These are phyloP conservation scores for Aspergillus spinulosporus DNA, from an alignment of 2,329 filamentous ascomycete species.

Conservation along the genomic window DNA sequence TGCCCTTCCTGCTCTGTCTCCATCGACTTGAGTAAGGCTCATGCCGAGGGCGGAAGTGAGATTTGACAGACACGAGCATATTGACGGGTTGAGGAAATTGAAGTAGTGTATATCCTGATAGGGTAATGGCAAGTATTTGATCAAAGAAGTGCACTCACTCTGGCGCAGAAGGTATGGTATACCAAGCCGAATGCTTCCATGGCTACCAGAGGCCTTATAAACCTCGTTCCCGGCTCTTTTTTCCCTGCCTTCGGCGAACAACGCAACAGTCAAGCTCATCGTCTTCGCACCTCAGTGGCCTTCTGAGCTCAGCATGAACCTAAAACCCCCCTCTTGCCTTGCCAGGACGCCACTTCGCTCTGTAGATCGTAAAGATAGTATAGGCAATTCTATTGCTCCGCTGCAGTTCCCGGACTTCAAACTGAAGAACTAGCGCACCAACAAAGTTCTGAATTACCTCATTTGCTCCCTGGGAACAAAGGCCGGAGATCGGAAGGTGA, in stretches of 20 bases:
- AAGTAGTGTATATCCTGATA: neutral
- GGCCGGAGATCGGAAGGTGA: neutral
- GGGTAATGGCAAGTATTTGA: neutral
- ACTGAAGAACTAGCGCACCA: neutral
- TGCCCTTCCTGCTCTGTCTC: slow-evolving; percentile 4
- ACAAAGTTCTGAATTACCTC: slow-evolving; percentile 2
- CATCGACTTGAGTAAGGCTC: slow-evolving; percentile 5
- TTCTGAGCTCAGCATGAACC: neutral
- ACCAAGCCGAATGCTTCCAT: neutral
- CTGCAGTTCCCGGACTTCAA: neutral
- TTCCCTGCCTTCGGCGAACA: neutral
- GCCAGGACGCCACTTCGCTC: neutral
- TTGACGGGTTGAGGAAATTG: neutral
- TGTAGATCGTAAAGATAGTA: neutral
- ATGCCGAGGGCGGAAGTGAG: neutral
- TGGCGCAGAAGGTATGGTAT: neutral
- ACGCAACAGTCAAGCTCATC: neutral
- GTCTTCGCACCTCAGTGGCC: neutral
- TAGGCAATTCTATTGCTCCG: neutral
- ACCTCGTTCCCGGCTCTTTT: neutral
- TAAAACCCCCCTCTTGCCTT: neutral
- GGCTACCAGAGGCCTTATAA: slow-evolving; percentile 3
- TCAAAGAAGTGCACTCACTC: neutral
- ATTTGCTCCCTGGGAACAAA: neutral
- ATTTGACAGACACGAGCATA: slow-evolving; percentile 5